Evolutionary conservation across 495 filamentous ascomycete genomes (phyloP), one percentile per base, ranked within the genome.

Genomic region (Neurospora tetraspora): DNA sequence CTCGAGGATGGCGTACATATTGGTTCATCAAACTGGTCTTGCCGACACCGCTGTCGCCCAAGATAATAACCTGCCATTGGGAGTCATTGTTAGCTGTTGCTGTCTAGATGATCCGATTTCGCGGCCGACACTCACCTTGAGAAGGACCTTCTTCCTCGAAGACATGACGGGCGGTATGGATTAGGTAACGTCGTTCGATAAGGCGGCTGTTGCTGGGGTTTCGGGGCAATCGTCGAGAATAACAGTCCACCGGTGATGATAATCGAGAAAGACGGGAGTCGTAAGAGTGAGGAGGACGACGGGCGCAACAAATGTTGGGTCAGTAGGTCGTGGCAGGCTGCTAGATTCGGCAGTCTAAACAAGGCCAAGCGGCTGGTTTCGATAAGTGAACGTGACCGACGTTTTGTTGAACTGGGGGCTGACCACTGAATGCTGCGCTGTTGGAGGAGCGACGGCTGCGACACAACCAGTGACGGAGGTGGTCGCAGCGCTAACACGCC

Each of bases 21-120:
- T 99, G 96, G 85, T 98, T 99, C 96, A 99, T 98, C 88, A 99
- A 90, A 83, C 93, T 97, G 70, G 96, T 99, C 87, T 99, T 99
- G 75, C 96, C 96, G 65, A 99, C 96, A 80, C 96, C 96, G 82
- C 94, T 97, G 81, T 98, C 96, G 75, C 96, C 96, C 73, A 99
- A 89, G 80, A 99, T 98, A 77, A 99, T 98, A 74, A 99, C 94
- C 95, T 98, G 75, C 18, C 72, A 71, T 40, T 23, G 4, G 18
- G 38, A 34, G 27, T 11, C n/a, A 37, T 53, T 16, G 68, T 71
- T 43, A 75, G 75, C 53, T 69, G 47, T 12, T 65, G 14, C 53
- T 65, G 27, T 18, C 53, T 10, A 27, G 11, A 36, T 11, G 20
- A 11, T 14, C 34, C 61, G 10, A 37, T 37, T 65, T 65, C 11